A percentile compares a stretch with the other conserved stretches of the same genome.
These are phyloP conservation scores for Solanum hybrid DNA, from an alignment of 305 asterid genomes.

Conservation along the genomic window DNA sequence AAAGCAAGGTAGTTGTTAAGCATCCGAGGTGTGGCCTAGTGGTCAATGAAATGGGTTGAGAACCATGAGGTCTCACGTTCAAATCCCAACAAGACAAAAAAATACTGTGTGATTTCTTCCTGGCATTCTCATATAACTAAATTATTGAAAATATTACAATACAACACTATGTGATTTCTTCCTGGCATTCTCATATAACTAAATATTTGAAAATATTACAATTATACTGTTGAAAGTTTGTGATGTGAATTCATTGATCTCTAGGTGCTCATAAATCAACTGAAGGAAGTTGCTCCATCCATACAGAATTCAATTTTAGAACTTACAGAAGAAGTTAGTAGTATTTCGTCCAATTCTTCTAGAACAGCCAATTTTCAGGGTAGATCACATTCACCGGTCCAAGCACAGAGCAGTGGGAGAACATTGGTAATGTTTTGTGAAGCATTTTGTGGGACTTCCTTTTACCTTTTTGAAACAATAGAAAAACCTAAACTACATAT, in stretches of 20 bases:
- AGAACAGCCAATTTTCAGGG: conserved; percentile 35
- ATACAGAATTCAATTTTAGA: conserved; percentile 79
- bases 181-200: neutral
- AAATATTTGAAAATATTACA: neutral
- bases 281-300: conserved; percentile 93
- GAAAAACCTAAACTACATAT: neutral
- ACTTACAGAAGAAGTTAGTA: conserved; percentile 78
- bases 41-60: neutral
- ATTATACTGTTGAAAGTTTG: neutral
- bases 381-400: conserved; percentile 60
- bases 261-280: conserved; percentile 93
- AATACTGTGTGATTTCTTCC: neutral
- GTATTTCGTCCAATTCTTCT: conserved; percentile 62
- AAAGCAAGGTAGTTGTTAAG: neutral
- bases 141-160: neutral
- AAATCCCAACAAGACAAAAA: neutral
- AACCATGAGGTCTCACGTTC: neutral
- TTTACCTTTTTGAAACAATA: neutral
- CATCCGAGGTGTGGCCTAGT: neutral
- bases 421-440: conserved; percentile 36
- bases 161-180: neutral
- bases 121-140: neutral
- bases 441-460: neutral
- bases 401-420: conserved; percentile 65
- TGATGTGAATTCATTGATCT: conserved; percentile 4